Evolutionary conservation across 352 stramenopile genomes (phyloP).

Genomic region (Hyaloperonospora brassicae): DNA sequence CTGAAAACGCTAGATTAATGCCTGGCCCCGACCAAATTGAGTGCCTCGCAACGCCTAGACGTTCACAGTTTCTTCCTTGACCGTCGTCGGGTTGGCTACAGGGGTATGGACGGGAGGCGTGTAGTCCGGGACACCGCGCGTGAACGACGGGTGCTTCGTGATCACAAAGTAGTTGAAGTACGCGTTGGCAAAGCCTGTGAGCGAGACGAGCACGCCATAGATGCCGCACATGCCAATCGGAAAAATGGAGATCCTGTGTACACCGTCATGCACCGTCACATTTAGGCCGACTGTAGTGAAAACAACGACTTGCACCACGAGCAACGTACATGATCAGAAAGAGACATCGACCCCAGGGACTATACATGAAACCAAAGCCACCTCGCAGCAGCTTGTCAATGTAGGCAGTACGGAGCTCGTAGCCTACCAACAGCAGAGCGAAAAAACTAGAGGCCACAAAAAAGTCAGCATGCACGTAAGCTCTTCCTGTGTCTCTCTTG

Average conservation of each 20-base stretch:
- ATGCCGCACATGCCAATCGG: conserved; percentile 77
- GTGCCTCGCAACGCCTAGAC: conserved; percentile 30
- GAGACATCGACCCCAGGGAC: conserved; percentile 75
- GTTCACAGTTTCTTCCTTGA: conserved; percentile 30
- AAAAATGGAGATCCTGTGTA: conserved; percentile 80
- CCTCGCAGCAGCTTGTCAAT: conserved; percentile 63
- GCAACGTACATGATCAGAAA: conserved; percentile 78
- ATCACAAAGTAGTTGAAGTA: conserved; percentile 89
- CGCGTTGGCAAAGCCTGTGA: conserved; percentile 73
- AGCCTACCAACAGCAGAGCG: conserved; percentile 71
- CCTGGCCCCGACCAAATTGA: conserved; percentile 1
- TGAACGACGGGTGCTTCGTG: conserved; percentile 84
- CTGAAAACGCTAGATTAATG: conserved; percentile 1
- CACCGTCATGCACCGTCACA: conserved; percentile 7
- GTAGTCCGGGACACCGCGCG: conserved; percentile 76
- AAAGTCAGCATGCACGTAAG: not conserved
- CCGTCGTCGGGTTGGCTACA: conserved; percentile 15
- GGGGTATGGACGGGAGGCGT: conserved; percentile 52
- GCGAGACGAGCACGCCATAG: conserved; percentile 73
- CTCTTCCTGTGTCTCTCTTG: not conserved
- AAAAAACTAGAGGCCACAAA: conserved; percentile 48
- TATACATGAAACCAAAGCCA: conserved; percentile 88
- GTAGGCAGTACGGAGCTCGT: conserved; percentile 67
- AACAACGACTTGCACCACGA: not conserved
- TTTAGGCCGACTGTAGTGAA: not conserved